Evolutionary conservation across 164 flowering plant genomes (phyloP).

Genomic region (Litsea cubeba): DNA sequence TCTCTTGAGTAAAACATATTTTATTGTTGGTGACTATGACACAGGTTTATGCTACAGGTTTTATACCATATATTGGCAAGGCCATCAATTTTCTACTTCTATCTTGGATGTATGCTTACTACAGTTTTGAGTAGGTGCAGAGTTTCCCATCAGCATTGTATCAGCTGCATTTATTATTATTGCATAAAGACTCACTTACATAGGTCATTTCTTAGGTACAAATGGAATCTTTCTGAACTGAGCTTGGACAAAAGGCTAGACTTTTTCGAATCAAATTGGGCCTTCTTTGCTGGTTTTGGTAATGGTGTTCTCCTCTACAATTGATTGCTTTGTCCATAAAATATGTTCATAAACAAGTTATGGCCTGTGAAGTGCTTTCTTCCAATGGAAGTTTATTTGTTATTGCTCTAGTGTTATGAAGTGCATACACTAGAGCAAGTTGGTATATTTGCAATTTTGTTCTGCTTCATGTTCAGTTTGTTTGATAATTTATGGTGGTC

Average conservation of each 20-base stretch:
- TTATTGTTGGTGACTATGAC: conserved; percentile 11
- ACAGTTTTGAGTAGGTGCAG: conserved; percentile 82
- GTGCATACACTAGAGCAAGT: neutral
- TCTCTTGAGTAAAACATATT: neutral
- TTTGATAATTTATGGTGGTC: neutral
- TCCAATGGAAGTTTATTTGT: neutral
- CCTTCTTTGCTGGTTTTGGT: conserved; percentile 96
- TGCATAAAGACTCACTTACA: conserved; percentile 10
- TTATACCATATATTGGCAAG: conserved; percentile 78
- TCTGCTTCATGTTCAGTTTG: neutral
- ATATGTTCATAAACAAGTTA: neutral
- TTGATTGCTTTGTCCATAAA: neutral
- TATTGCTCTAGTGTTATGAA: neutral
- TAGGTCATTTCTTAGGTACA: conserved; percentile 49
- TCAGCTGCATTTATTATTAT: neutral
- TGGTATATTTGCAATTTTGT: neutral
- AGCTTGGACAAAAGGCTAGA: conserved; percentile 74
- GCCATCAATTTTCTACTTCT: conserved; percentile 72
- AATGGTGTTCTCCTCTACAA: conserved; percentile 12
- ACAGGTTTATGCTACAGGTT: conserved; percentile 78
- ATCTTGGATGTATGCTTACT: conserved; percentile 97
- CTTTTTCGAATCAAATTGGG: conserved; percentile 93
- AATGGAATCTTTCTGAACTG: conserved; percentile 83
- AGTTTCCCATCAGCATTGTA: conserved; percentile 2
- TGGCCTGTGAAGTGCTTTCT: neutral